Evolutionary conservation across 495 filamentous ascomycete species (phyloP).

Genomic region (Xylaria telfairii): DNA sequence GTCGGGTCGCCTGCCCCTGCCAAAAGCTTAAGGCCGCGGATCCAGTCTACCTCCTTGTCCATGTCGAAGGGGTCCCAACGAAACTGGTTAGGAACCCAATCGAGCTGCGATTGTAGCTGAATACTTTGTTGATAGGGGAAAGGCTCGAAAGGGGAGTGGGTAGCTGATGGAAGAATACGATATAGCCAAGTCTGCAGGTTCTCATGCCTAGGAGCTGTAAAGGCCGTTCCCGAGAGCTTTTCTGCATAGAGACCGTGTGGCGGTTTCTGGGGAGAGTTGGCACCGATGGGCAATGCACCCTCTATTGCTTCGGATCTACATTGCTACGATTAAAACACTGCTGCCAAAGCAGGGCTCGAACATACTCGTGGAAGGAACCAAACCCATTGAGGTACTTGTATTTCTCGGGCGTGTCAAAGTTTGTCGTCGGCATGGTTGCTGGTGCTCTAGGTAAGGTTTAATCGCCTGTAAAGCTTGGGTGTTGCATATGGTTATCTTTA

Average conservation of each 20-base stretch:
- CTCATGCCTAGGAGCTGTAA: slow-evolving; percentile 86
- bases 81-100: slow-evolving; percentile 84
- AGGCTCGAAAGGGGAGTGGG: slow-evolving; percentile 85
- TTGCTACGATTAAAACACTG: too few relatives aligned
- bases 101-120: too few relatives aligned
- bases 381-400: too few relatives aligned
- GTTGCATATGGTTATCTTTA: too few relatives aligned
- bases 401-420: too few relatives aligned
- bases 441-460: too few relatives aligned
- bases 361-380: too few relatives aligned
- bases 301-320: slow-evolving; percentile 56
- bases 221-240: slow-evolving; percentile 92
- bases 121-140: too few relatives aligned
- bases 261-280: slow-evolving; percentile 89
- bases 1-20: slow-evolving; percentile 85
- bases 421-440: too few relatives aligned
- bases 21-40: slow-evolving; percentile 77
- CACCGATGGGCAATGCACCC: slow-evolving; percentile 61
- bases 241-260: slow-evolving; percentile 87
- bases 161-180: slow-evolving; percentile 81
- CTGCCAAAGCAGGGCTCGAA: too few relatives aligned
- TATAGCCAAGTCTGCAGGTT: slow-evolving; percentile 95
- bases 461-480: too few relatives aligned
- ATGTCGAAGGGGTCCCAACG: slow-evolving; percentile 93
- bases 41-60: slow-evolving; percentile 66